A percentile compares a stretch with the other conserved stretches of the same genome.
phyloP scores from a whole-genome alignment of 2,329 filamentous ascomycete genomes.

The Cercospora zeae-maydis region DNA sequence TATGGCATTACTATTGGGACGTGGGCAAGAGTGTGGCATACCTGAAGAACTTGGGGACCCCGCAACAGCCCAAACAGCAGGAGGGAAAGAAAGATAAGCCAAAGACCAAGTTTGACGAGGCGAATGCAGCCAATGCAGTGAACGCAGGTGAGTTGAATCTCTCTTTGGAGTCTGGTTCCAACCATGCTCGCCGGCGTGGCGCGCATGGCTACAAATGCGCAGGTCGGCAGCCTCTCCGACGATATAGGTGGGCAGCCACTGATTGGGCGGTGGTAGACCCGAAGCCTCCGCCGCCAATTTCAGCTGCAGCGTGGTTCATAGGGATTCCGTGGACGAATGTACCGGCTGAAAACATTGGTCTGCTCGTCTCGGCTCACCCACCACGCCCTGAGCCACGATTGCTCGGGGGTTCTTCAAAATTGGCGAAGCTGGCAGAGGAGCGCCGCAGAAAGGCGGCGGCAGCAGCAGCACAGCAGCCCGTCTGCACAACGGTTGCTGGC shows the following conservation, averaged over 20 bases:
- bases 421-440: conserved; percentile 83
- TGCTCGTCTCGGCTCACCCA: conserved; percentile 58
- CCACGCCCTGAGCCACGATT: conserved; percentile 54
- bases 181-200: neutral
- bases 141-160: conserved; percentile 45
- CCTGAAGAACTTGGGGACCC: conserved; percentile 52
- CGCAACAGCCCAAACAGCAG: conserved; percentile 29
- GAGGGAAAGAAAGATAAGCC: conserved; percentile 42
- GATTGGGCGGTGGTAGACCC: conserved; percentile 15
- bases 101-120: conserved; percentile 46
- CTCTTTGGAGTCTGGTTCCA: conserved; percentile 7
- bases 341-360: conserved; percentile 60
- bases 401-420: conserved; percentile 81
- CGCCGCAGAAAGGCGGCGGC: conserved; percentile 71
- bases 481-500: conserved; percentile 18
- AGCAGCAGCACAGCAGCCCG: neutral
- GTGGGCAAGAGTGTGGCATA: conserved; percentile 80
- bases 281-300: conserved; percentile 31
- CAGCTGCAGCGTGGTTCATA: conserved; percentile 64
- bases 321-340: conserved; percentile 83
- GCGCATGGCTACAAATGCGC: neutral
- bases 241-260: conserved; percentile 9
- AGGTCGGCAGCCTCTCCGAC: neutral
- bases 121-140: conserved; percentile 42
- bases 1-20: conserved; percentile 97